A percentile compares a stretch with the other conserved stretches of the same genome.
Evolutionary conservation across 306 rosid genomes (phyloP).

Genomic region (Hippophae tibetana): DNA sequence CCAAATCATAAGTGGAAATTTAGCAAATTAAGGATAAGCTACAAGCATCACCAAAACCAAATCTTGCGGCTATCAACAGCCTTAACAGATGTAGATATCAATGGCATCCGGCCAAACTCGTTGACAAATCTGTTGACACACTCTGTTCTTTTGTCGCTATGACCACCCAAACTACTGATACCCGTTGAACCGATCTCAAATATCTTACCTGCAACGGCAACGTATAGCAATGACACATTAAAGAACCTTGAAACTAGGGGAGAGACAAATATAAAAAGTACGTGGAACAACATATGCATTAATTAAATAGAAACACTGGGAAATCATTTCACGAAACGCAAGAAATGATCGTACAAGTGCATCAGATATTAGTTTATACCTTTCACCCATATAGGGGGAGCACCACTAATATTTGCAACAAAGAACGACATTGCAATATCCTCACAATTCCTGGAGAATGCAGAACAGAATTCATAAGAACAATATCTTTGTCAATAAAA

Average conservation of each 20-base stretch:
- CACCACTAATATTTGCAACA: conserved; percentile 81
- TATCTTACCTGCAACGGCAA: conserved; percentile 54
- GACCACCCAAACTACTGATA: conserved; percentile 94
- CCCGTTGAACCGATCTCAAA: conserved; percentile 95
- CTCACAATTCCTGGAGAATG: conserved; percentile 81
- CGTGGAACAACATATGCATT: neutral
- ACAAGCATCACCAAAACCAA: conserved; percentile 74
- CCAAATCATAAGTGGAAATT: too few relatives aligned
- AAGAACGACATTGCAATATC: conserved; percentile 98
- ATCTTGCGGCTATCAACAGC: conserved; percentile 74
- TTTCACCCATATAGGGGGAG: conserved; percentile 97
- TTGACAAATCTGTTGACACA: conserved; percentile 61
- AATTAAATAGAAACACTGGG: neutral
- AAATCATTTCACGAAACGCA: neutral
- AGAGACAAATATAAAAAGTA: neutral
- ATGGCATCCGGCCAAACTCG: conserved; percentile 67
- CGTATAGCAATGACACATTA: neutral
- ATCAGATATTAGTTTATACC: conserved; percentile 36
- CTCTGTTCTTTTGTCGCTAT: conserved; percentile 59
- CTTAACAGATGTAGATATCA: conserved; percentile 62
- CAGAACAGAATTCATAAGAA: conserved; percentile 8
- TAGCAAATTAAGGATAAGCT: neutral
- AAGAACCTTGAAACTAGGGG: neutral
- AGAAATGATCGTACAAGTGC: neutral
- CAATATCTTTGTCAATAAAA: neutral